Evolutionary conservation across 768 basidiomycete species (phyloP), one percentile per base, ranked within the genome.

Genomic region (Trametes maxima): DNA sequence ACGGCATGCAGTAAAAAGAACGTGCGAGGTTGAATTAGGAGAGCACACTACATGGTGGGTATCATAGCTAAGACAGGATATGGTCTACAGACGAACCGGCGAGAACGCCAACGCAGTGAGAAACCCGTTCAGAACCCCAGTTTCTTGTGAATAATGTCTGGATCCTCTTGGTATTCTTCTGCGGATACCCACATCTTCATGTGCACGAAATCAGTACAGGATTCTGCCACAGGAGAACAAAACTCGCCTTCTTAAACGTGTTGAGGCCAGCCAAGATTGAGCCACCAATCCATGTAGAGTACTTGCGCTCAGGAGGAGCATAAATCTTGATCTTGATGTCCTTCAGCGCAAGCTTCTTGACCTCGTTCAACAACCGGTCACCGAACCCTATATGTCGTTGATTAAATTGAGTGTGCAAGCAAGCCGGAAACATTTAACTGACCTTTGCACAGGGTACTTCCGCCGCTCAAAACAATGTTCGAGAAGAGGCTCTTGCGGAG

Each of bases 251-350:
- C 78, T 96, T 98, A 83, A 99, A 99, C 37, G 97, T 97, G 67
- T 86, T 95, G 63, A 99, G 74, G 40, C 95, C 95, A 51, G 96
- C 96, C 54, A 99, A 77, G 72, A 99, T 99, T 58, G 93, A 95
- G 5, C 97, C 97, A 54, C 97, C 96, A 69, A 95, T 95, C 93
- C 93, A 95, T 47, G 93, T 94, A 36, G 92, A 94, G 76, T 96
- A 96, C 75, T 98, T 99, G 67, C 97, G 88, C 76, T 99, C 97
- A n/a, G 97, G 97, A 19, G 97, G 97, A 25, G 97, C 97, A 68
- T 93, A 96, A 69, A 99, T 99, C 80, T 96, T 97, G 76, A 99
- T 94, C 80, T 98, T 99, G 70, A 96, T 85, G 67, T 98, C 96
- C 73, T 95, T 94, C 65, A 98, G 75, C 25, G 95, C 94, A 48